These are phyloP conservation scores for Fusarium sp. DNA, from an alignment of 2,329 filamentous ascomycete genomes.

Conservation along the genomic window DNA sequence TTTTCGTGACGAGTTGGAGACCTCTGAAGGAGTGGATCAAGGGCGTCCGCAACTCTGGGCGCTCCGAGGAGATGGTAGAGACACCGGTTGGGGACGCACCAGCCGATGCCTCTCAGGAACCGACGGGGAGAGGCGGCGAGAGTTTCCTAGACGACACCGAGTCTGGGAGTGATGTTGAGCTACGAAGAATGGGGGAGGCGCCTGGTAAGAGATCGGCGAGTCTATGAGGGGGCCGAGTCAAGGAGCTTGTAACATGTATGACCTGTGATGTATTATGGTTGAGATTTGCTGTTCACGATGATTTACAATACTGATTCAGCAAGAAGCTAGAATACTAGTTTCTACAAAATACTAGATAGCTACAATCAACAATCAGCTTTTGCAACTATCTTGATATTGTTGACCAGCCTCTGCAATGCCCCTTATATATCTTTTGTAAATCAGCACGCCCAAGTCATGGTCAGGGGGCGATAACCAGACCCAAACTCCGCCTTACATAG, in stretches of 20 bases:
- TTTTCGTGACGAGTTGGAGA: constrained; percentile 71
- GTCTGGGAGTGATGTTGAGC: constrained; percentile 49
- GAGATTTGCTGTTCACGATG: constrained; percentile 13
- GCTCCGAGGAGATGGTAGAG: constrained; percentile 28
- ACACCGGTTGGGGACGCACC: neutral
- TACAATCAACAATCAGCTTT: neutral
- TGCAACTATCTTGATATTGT: neutral
- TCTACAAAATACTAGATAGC: neutral
- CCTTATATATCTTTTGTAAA: neutral
- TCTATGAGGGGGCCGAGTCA: constrained; percentile 14
- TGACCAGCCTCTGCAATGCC: neutral
- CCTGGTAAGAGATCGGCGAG: constrained; percentile 41
- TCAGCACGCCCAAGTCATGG: neutral
- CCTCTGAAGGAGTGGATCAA: constrained; percentile 34
- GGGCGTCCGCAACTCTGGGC: neutral
- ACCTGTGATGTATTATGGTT: constrained; percentile 14
- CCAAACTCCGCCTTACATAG: neutral
- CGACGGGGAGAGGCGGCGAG: constrained; percentile 22
- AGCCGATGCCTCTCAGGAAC: constrained; percentile 11
- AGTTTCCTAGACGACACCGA: constrained; percentile 46
- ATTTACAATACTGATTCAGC: neutral
- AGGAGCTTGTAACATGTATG: neutral
- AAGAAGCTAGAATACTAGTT: neutral
- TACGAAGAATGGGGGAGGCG: constrained; percentile 42
- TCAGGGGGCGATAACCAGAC: neutral